Base-by-base conservation (phyloP, 352 stramenopile species). In the Phytopythium delawarense region DNA sequence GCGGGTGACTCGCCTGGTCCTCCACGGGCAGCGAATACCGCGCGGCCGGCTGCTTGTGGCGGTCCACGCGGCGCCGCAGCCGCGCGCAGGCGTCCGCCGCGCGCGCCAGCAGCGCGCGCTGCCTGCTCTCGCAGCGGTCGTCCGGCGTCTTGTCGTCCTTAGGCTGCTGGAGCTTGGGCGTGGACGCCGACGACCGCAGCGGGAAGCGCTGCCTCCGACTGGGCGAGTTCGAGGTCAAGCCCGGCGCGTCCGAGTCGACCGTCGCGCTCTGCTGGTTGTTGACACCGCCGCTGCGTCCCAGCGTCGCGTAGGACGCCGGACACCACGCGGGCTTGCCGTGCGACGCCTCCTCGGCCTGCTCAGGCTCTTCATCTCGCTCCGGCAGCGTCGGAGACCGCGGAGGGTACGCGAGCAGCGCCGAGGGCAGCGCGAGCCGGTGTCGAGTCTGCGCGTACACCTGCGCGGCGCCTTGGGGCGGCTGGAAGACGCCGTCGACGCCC, bases 21-120 rank as follows among this genome's bases (percentile, higher is more conserved):
- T 87, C 76, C 7, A 90, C 48, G 16, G 81, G 81, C 11, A 90
- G 60, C 16, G 71, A 61, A 46, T 90, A 90, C 23, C 81, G 62
- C 21, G 72, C 28, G 2, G 66, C 70, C 0, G 76, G 72, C 30
- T 86, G 70, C 63, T 83, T 87, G 6, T 65, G 44, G 7, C 70
- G 57, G 25, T 77, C 67, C 0, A 79, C 63, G 20, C 71, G 65
- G 12, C 60, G 49, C 42, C 76, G 73, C 42, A 81, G 57, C 13
- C 63, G 63, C 7, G 55, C 30, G 25, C 76, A 83, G 0, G 51
- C 62, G 18, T 70, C 63, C 2, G 57, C 69, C 9, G 69, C 67
- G 56, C 74, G 70, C 0, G 69, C 65, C 12, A 76, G 42, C 34
- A 81, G 25, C 3, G 35, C 60, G 49, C 76, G 70, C 12, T 83